Conservation (phyloP, 345 rosid species). For the Pugionium dolabratum region DNA sequence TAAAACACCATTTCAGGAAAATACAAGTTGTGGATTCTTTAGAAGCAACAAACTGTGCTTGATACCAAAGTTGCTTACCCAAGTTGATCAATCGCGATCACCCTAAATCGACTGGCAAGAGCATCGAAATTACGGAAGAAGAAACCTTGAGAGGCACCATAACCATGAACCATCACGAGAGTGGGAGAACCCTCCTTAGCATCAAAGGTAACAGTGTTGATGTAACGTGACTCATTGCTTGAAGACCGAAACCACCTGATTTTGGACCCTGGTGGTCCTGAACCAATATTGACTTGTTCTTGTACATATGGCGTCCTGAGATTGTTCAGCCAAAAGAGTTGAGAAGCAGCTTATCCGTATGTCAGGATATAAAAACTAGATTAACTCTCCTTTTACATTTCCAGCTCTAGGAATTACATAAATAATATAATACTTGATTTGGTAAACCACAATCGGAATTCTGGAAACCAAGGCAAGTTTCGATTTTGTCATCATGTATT, state of each 20-base stretch:
- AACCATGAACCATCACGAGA: slow-evolving; percentile 97
- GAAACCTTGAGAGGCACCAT: slow-evolving; percentile 94
- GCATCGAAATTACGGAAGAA: slow-evolving; percentile 92
- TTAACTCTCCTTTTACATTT: not conserved
- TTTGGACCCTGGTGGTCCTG: slow-evolving; percentile 92
- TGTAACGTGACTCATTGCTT: slow-evolving; percentile 75
- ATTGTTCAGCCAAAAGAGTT: not conserved
- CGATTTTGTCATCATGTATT: too few relatives aligned
- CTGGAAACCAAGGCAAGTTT: too few relatives aligned
- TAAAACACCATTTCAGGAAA: not conserved
- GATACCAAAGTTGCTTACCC: slow-evolving; percentile 55
- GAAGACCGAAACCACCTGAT: slow-evolving; percentile 88
- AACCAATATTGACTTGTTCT: slow-evolving; percentile 85
- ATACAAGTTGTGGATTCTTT: not conserved
- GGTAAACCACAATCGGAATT: too few relatives aligned
- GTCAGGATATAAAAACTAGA: not conserved
- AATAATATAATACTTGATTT: too few relatives aligned
- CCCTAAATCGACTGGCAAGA: slow-evolving; percentile 73
- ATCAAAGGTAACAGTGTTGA: slow-evolving; percentile 83
- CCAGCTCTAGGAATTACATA: too few relatives aligned
- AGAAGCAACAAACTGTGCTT: not conserved
- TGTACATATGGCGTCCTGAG: slow-evolving; percentile 87
- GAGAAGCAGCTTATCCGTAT: not conserved
- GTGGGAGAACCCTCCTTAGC: slow-evolving; percentile 79
- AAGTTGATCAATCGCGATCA: slow-evolving; percentile 92